A percentile compares a stretch with the other conserved stretches of the same genome.
Conservation (phyloP, 2,329 filamentous ascomycete species). For the Ophiostoma piceae region DNA sequence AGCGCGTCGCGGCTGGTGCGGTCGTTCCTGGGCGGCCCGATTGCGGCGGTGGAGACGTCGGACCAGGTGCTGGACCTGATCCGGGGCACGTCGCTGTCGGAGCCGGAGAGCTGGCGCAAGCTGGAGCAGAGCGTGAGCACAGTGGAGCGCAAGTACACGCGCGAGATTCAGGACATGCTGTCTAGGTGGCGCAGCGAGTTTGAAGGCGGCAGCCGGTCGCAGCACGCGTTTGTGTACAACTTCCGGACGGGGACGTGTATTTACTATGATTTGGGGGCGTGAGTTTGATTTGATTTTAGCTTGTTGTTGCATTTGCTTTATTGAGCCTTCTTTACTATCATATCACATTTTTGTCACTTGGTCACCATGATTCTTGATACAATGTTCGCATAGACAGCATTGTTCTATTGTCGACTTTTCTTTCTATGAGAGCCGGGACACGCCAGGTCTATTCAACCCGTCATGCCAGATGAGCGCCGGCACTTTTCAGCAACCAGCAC, state of each 20-base stretch:
- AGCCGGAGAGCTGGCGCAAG: constrained; percentile 76
- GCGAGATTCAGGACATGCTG: constrained; percentile 75
- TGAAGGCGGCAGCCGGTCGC: constrained; percentile 44
- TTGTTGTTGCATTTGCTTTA: neutral
- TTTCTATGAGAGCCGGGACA: constrained; percentile 10
- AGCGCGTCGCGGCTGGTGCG: constrained; percentile 59
- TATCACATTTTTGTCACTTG: neutral
- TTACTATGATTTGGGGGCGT: constrained; percentile 70
- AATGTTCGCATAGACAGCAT: constrained; percentile 2
- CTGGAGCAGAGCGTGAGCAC: constrained; percentile 73
- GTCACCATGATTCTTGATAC: neutral
- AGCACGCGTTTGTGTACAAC: constrained; percentile 85
- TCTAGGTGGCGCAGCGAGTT: constrained; percentile 56
- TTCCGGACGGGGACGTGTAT: constrained; percentile 79
- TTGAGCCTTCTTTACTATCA: neutral
- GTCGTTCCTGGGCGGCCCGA: constrained; percentile 68
- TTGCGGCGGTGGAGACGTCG: constrained; percentile 81
- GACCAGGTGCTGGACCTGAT: constrained; percentile 77
- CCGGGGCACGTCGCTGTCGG: constrained; percentile 66
- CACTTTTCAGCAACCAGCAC: neutral
- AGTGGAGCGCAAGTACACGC: constrained; percentile 73
- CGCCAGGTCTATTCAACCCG: neutral
- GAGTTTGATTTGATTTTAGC: neutral
- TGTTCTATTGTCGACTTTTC: neutral
- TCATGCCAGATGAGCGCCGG: neutral